Conservation (phyloP, 495 filamentous ascomycete species). For the Daldinia grandis region DNA sequence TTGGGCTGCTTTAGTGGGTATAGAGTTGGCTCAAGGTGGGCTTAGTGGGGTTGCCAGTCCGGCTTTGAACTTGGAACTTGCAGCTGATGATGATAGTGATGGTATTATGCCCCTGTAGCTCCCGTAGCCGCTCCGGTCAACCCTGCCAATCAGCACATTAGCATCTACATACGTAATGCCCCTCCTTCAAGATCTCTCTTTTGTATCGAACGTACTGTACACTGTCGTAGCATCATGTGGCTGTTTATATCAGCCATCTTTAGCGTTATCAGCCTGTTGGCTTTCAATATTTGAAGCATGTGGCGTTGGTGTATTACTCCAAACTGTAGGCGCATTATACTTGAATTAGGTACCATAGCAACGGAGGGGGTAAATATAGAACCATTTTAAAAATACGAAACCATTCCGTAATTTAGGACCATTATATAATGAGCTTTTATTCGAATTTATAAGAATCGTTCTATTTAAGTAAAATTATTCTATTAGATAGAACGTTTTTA, state of each 20-base stretch:
- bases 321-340: too few species aligned
- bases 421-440: too few species aligned
- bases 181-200: constrained; percentile 6
- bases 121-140: constrained; percentile 17
- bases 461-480: too few species aligned
- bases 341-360: too few species aligned
- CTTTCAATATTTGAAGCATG: constrained; percentile 16
- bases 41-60: constrained; percentile 17
- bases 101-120: constrained; percentile 28
- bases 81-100: constrained; percentile 35
- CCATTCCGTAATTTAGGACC: too few species aligned
- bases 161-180: constrained; percentile 23
- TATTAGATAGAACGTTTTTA: too few species aligned
- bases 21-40: constrained; percentile 1
- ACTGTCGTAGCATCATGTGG: background rate
- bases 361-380: too few species aligned
- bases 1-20: too few species aligned
- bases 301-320: constrained; percentile 18
- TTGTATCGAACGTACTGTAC: background rate
- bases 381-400: too few species aligned
- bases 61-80: constrained; percentile 38
- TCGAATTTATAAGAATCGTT: too few species aligned
- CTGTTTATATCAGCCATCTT: background rate
- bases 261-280: constrained; percentile 11
- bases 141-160: constrained; percentile 6